Percentiles rank a stretch among this genome's conserved stretches.
These are phyloP conservation scores for Aspergillus wentii DNA, from an alignment of 495 filamentous ascomycete species.

Conservation along the genomic window DNA sequence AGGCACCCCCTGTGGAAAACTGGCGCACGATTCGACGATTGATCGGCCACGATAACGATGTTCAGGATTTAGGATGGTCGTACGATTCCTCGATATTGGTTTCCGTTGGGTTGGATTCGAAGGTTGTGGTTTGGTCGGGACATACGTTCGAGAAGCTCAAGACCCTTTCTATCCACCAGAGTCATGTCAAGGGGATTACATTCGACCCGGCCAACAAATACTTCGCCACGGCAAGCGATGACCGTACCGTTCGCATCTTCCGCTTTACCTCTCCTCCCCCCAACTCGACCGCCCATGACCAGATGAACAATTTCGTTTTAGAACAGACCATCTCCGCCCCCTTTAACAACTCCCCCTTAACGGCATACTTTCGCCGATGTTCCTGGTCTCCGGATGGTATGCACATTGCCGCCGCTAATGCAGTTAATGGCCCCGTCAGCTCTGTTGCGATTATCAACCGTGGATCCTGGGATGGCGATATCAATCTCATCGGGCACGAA, in stretches of 20 bases:
- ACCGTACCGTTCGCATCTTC: slow-evolving; percentile 94
- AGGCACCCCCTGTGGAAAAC: slow-evolving; percentile 88
- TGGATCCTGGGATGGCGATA: slow-evolving; percentile 89
- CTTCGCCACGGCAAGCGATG: slow-evolving; percentile 96
- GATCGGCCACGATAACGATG: slow-evolving; percentile 97
- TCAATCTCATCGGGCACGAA: slow-evolving; percentile 96
- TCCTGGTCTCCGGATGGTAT: slow-evolving; percentile 97
- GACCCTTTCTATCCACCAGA: slow-evolving; percentile 83
- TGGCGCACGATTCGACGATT: slow-evolving; percentile 92
- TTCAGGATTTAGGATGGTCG: slow-evolving; percentile 97
- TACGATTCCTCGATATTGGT: slow-evolving; percentile 93
- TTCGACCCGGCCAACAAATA: slow-evolving; percentile 99
- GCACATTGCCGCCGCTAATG: slow-evolving; percentile 95
- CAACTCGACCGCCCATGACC: slow-evolving; percentile 91
- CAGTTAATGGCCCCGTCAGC: slow-evolving; percentile 93
- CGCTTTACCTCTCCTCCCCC: slow-evolving; percentile 85
- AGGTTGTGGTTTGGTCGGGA: slow-evolving; percentile 96
- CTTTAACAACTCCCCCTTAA: slow-evolving; percentile 83
- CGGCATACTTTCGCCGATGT: slow-evolving; percentile 93
- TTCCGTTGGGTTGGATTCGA: slow-evolving; percentile 94
- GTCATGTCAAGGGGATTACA: slow-evolving; percentile 96
- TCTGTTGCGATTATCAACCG: slow-evolving; percentile 95
- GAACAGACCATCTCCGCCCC: slow-evolving; percentile 81
- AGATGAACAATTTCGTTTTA: slow-evolving; percentile 89
- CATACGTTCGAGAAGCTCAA: slow-evolving; percentile 98